Evolutionary conservation across 2,329 filamentous ascomycete genomes (phyloP), one percentile per base, ranked within the genome.

Genomic region (Colletotrichum siamense): DNA sequence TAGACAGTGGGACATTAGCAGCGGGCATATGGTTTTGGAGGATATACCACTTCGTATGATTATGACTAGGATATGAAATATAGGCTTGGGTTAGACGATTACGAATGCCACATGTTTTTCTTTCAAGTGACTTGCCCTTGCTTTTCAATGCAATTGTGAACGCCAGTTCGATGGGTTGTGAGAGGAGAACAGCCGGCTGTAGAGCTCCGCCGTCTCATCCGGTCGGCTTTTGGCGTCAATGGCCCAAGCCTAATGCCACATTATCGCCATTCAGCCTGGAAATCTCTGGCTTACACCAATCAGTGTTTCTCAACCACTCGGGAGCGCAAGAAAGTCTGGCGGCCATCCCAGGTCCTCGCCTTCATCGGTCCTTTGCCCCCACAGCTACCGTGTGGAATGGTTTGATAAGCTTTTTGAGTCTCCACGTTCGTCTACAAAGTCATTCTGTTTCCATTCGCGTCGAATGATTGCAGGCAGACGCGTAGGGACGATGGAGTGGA

Each of bases 1-100:
- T 73, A 69, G 62, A 76, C 36, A 64, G 44, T 30, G 57, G 55
- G 39, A 57, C 55, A 71, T 64, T 71, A 24, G 57, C 65, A 74
- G 57, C 73, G 49, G 36, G 26, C 64, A 74, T 28, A 28, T 44
- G 59, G 64, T 64, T 55, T 70, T 69, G 74, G 74, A 77, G 74
- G 74, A 77, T 77, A 77, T 77, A 77, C 74, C 74, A 77, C 71
- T 75, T 77, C 75, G 70, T 73, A 76, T 22, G 57, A 69, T 76
- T 44, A 76, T 59, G 73, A 73, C 63, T 73, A 59, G 69, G 30
- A 64, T 64, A 76, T 69, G 69, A 64, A 55, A 57, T 49, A 69
- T 28, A 65, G 64, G 44, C 32, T 73, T 68, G 73, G 39, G 28
- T 18, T 64, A 59, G 22, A 26, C 44, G 22, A 71, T 57, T 10